Percentiles rank a stretch among this genome's conserved stretches.
Evolutionary conservation across 371 early-diverging fungal genomes (phyloP).

Genomic region (Mortierella sp.): DNA sequence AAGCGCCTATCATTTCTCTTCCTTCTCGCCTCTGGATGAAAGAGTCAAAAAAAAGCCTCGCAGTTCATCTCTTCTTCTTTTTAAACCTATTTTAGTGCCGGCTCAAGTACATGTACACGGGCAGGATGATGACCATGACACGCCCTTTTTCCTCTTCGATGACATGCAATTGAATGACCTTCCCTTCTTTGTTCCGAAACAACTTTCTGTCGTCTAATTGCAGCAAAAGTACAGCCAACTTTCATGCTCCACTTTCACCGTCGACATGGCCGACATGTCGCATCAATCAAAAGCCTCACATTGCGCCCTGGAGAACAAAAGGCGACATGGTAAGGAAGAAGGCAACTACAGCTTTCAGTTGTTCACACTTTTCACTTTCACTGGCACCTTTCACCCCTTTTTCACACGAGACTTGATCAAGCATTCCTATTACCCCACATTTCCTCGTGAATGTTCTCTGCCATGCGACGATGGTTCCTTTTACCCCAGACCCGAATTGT

Average conservation of each 20-base stretch:
- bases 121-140: not conserved
- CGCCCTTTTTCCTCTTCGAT: not conserved
- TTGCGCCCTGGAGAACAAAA: not conserved
- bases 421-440: constrained; percentile 9
- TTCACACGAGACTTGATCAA: not conserved
- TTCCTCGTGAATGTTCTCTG: constrained; percentile 14
- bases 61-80: not conserved
- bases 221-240: not conserved
- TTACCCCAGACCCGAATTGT: constrained; percentile 8
- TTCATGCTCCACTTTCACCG: not conserved
- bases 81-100: not conserved
- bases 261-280: not conserved
- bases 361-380: not conserved
- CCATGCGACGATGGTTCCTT: not conserved
- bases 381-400: not conserved
- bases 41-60: not conserved
- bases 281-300: not conserved
- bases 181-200: not conserved
- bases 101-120: constrained; percentile 5
- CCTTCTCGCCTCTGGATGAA: not conserved
- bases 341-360: too few species aligned
- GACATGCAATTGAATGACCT: not conserved
- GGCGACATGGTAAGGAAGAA: not conserved
- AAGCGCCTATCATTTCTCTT: not conserved
- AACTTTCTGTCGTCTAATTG: not conserved